Conservation (phyloP, 495 filamentous ascomycete species). For the Podospora tetraspora region DNA sequence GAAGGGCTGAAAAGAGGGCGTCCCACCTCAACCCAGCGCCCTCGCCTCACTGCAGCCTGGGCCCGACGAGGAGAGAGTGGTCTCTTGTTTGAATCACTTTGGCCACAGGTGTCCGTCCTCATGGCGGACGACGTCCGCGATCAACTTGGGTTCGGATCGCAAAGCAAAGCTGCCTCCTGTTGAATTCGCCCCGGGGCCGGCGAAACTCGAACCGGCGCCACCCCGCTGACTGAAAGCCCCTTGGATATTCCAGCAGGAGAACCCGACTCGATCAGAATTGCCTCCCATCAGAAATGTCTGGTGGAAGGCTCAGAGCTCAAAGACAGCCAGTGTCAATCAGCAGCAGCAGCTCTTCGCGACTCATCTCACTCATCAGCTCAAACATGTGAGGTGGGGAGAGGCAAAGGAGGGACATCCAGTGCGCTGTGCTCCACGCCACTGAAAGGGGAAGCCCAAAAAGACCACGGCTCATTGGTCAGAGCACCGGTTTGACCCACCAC, state of each 20-base stretch:
- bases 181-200: neutral
- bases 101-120: neutral
- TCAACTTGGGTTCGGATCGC: neutral
- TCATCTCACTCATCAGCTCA: neutral
- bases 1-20: neutral
- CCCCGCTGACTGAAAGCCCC: neutral
- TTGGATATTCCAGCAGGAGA: neutral
- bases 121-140: neutral
- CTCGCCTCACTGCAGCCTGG: neutral
- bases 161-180: neutral
- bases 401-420: too few relatives aligned
- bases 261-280: neutral
- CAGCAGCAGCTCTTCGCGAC: neutral
- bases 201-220: neutral
- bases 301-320: neutral
- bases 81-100: neutral
- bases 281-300: neutral
- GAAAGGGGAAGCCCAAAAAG: constrained; percentile 8
- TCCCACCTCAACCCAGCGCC: neutral
- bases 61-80: neutral
- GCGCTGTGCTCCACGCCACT: constrained; percentile 1
- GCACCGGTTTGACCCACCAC: constrained; percentile 15
- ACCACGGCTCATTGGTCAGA: constrained; percentile 18
- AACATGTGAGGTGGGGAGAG: neutral
- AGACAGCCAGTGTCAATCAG: neutral